Base-by-base conservation (phyloP, 768 basidiomycete genomes). In the Coprinopsis strossmayeri region DNA sequence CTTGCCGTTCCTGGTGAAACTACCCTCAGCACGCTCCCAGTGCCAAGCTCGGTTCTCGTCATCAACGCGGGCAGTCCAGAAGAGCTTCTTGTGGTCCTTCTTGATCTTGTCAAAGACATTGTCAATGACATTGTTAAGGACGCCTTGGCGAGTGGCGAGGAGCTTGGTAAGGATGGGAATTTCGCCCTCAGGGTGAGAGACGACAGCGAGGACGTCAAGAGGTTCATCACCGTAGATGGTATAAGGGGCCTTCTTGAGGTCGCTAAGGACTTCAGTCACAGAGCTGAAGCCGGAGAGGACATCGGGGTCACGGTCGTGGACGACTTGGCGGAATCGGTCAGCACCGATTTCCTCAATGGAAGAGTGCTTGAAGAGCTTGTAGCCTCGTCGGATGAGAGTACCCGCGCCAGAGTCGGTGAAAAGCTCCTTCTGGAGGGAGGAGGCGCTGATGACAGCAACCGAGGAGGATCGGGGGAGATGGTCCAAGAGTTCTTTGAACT, bases 221-320 rank as follows among this genome's bases (percentile, higher is more conserved):
- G 93, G 92, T 64, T 99, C 96, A 64, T 99, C 95, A n/a, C 92
- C 95, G 64, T 98, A 97, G 59, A 99, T 84, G 13, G 91, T 92
- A 74, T 85, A 94, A 0, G 92, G 89, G 0, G 82, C 79, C 55
- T 80, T 77, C 65, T 89, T 84, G 57, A 97, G 75, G 18, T 82
- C 79, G 61, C 78, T 82, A 59, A 99, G 78, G 28, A 94, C 84
- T 39, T 88, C 89, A 1, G 93, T 85, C 52, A 97, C 89, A 56
- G 88, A 90, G 59, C 86, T 80, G 53, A 76, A 76, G 26, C 93
- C 95, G 21, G 82, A 70, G 20, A 85, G 76, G 38, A 99, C 86
- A 40, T 93, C 92, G 7, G 92, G 87, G 64, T 99, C 95, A 52
- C 95, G 89, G 67, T 98, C 93, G 59, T 92, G 87, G 54, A 99